Evolutionary conservation across 768 basidiomycete species (phyloP).

Genomic region (Russula dissimulans): DNA sequence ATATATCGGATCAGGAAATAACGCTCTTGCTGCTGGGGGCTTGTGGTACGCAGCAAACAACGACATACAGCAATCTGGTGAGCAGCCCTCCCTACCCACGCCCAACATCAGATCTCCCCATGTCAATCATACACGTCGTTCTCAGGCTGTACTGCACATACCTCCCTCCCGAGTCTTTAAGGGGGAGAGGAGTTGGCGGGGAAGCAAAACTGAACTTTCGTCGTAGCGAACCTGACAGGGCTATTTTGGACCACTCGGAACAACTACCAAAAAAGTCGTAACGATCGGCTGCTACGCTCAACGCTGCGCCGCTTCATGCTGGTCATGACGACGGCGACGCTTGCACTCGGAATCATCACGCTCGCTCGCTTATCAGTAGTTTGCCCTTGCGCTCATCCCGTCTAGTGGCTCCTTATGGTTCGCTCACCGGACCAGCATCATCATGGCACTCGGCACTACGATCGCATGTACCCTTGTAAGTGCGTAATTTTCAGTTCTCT

Average conservation of each 20-base stretch:
- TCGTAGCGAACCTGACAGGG: neutral
- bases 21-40: neutral
- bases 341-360: neutral
- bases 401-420: neutral
- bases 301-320: conserved; percentile 8
- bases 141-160: conserved; percentile 6
- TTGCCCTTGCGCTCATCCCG: neutral
- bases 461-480: conserved; percentile 1
- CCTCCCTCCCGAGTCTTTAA: neutral
- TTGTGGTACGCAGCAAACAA: neutral
- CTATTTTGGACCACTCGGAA: neutral
- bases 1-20: neutral
- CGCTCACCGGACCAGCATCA: neutral
- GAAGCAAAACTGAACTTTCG: too few species aligned
- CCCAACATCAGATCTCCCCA: too few species aligned
- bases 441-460: neutral
- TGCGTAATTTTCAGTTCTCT: too few species aligned
- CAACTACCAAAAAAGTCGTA: neutral
- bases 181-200: too few species aligned
- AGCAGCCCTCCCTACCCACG: neutral
- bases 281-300: neutral
- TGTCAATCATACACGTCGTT: neutral
- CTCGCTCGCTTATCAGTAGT: neutral
- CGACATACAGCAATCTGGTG: conserved; percentile 1
- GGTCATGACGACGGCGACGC: neutral